Evolutionary conservation across 768 basidiomycete species (phyloP).

Genomic region (Arthromyces matolae): DNA sequence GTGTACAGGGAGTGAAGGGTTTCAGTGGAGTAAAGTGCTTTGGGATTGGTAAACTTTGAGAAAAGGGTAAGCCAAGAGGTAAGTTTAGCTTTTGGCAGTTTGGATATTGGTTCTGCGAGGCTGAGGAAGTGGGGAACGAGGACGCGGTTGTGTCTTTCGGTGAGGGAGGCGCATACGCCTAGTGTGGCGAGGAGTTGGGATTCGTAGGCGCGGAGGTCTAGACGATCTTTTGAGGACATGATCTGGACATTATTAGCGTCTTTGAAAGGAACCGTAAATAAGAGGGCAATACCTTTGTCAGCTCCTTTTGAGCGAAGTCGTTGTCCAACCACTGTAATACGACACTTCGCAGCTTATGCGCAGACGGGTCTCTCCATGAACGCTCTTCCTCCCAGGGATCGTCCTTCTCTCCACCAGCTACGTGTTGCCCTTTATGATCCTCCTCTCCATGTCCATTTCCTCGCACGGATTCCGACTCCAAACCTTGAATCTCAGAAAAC

Average conservation of each 20-base stretch:
- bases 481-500: constrained; percentile 35
- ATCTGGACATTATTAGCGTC: too few species aligned
- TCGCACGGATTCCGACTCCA: constrained; percentile 15
- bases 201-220: constrained; percentile 78
- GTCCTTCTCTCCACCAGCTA: constrained; percentile 21
- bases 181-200: constrained; percentile 71
- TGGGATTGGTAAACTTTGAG: constrained; percentile 91
- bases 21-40: constrained; percentile 70
- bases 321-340: constrained; percentile 47
- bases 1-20: constrained; percentile 64
- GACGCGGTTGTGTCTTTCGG: constrained; percentile 86
- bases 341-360: constrained; percentile 52
- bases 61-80: constrained; percentile 80
- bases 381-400: constrained; percentile 66
- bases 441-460: constrained; percentile 10
- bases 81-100: constrained; percentile 59
- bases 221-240: constrained; percentile 48
- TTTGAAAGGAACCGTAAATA: too few species aligned
- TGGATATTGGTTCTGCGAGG: constrained; percentile 38
- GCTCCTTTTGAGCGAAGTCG: constrained; percentile 21
- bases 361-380: constrained; percentile 75
- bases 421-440: constrained; percentile 6
- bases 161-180: constrained; percentile 63
- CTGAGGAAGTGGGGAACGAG: constrained; percentile 80
- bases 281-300: constrained; percentile 39